These are phyloP conservation scores for Eucalyptus regnans DNA, from an alignment of 345 rosid genomes.

Conservation along the genomic window DNA sequence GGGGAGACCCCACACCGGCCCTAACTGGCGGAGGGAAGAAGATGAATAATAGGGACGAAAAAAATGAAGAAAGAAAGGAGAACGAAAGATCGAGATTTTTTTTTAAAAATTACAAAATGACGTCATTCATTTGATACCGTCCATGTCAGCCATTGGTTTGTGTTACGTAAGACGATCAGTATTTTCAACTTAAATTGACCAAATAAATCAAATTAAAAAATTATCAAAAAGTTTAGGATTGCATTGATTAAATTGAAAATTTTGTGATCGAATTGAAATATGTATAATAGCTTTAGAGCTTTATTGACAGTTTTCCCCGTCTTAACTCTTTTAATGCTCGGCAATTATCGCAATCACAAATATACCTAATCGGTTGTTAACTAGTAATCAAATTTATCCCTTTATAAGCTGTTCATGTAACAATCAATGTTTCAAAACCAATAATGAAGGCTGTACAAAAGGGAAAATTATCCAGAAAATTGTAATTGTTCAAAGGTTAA, in stretches of 20 bases:
- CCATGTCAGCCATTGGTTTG: rapidly evolving
- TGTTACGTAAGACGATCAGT: rapidly evolving
- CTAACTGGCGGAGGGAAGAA: background rate
- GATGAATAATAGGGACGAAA: background rate
- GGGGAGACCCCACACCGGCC: background rate
- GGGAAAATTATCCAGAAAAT: background rate
- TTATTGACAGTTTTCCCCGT: rapidly evolving
- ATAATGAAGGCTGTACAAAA: background rate
- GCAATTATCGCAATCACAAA: rapidly evolving
- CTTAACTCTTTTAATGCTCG: background rate
- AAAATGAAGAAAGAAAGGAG: background rate
- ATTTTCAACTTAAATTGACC: too few species aligned
- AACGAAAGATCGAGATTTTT: background rate
- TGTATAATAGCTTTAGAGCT: background rate
- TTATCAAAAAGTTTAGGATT: too few species aligned
- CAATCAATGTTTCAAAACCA: background rate
- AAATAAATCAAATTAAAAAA: too few species aligned
- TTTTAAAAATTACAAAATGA: background rate
- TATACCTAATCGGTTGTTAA: background rate
- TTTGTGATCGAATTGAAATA: rapidly evolving
- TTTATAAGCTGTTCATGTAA: background rate
- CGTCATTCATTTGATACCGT: background rate
- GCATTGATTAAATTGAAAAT: too few species aligned
- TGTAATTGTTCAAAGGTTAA: rapidly evolving
- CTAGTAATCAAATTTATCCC: background rate